phyloP scores from a whole-genome alignment of 495 filamentous ascomycete species.

The Aspergillus campestris region DNA sequence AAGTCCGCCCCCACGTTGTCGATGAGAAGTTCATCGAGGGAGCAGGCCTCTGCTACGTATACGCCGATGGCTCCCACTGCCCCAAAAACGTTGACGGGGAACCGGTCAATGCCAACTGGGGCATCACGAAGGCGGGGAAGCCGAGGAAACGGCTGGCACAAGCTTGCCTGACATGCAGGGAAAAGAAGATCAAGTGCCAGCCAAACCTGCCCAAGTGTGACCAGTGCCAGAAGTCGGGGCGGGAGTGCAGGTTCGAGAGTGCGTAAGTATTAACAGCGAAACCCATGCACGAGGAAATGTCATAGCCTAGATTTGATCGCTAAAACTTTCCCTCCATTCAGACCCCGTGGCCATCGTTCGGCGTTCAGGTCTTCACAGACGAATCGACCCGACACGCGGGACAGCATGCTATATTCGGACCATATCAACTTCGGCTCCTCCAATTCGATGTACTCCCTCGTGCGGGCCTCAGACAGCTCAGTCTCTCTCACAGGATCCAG shows the following conservation, averaged over 20 bases:
- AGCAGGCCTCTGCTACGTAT: conserved; percentile 78
- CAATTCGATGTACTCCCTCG: conserved; percentile 25
- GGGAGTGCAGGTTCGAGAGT: conserved; percentile 77
- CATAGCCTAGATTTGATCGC: neutral
- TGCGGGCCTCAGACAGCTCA: conserved; percentile 26
- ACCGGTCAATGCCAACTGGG: conserved; percentile 84
- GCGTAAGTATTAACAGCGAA: conserved; percentile 52
- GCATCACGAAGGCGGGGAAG: conserved; percentile 86
- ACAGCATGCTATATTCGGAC: conserved; percentile 10
- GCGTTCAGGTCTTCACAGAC: conserved; percentile 20
- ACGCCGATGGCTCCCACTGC: conserved; percentile 78
- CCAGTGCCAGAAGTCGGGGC: conserved; percentile 83
- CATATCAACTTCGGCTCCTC: conserved; percentile 20
- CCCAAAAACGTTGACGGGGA: conserved; percentile 80
- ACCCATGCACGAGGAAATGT: too few relatives aligned
- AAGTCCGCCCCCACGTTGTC: conserved; percentile 35
- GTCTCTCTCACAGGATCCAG: conserved; percentile 28
- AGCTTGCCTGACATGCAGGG: conserved; percentile 81
- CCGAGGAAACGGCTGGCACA: conserved; percentile 82
- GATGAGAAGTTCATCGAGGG: conserved; percentile 53
- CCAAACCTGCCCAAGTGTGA: conserved; percentile 77
- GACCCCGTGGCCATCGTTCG: conserved; percentile 32
- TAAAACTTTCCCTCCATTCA: conserved; percentile 11
- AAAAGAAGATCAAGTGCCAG: conserved; percentile 97
- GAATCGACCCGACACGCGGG: conserved; percentile 17